A percentile compares a stretch with the other conserved stretches of the same genome.
phyloP scores from a whole-genome alignment of 306 rosid genomes.

The Mimosa pudica region DNA sequence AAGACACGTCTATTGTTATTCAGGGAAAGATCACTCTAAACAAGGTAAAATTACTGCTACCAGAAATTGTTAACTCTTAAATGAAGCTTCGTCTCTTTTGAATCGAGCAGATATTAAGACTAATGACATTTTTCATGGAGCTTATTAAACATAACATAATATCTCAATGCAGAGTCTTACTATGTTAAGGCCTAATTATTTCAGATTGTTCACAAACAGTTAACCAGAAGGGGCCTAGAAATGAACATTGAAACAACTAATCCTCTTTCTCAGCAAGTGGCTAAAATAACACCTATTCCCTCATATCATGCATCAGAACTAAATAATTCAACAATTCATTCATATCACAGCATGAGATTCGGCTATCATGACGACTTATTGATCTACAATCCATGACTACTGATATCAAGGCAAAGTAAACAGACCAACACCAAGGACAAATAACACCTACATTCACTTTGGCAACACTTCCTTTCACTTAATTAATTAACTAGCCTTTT shows the following conservation, averaged over 20 bases:
- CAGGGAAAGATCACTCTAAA: not conserved
- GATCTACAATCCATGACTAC: too few species aligned
- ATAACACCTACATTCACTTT: too few species aligned
- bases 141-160: too few species aligned
- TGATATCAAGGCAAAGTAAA: not conserved
- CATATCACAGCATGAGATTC: not conserved
- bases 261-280: not conserved
- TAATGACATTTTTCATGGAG: too few species aligned
- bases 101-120: too few species aligned
- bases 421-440: too few species aligned
- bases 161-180: too few species aligned
- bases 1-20: not conserved
- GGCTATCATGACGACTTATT: not conserved
- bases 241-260: not conserved
- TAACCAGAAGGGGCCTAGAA: not conserved
- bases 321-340: not conserved
- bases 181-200: not conserved
- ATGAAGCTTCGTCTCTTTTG: not conserved
- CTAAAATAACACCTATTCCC: not conserved
- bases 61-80: not conserved
- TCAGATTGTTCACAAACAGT: not conserved
- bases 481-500: too few species aligned
- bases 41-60: not conserved
- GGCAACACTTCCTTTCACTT: too few species aligned
- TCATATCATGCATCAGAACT: not conserved